Evolutionary conservation across 306 rosid species (phyloP), one percentile per base, ranked within the genome.

Genomic region (Pueraria montana): DNA sequence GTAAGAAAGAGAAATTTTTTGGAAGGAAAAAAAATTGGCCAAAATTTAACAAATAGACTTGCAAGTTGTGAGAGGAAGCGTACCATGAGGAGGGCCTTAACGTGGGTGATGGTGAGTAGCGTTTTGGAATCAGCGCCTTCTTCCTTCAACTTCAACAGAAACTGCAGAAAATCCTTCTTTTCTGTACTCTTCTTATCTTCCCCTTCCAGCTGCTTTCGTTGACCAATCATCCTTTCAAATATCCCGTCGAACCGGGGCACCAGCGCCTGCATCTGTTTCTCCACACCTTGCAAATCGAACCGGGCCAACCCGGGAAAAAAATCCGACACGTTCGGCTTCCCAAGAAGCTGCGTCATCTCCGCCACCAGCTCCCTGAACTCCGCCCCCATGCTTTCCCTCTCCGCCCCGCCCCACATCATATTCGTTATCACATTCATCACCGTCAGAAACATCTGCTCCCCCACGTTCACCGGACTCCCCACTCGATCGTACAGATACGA

Each of bases 61-160:
- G 36, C 2, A 4, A 6, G 45, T 40, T 8, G 61, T 20, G 27
- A 20, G 13, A 20, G 62, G 62, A 55, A 55, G 21, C 70, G 2
- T 89, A 93, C 98, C 97, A 91, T 89, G n/a, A 95, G 91, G 5
- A 95, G 49, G 2, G 92, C 92, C 80, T 95, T 93, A 34, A 93
- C 58, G 0, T 91, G 92, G 6, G 27, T 69, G 55, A 83, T 85
- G 11, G 97, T 87, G 6, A 91, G 56, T 30, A 93, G 89, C 0
- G 91, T 84, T 48, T 88, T 88, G 0, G 95, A 82, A 68, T 91
- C 95, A 7, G 30, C 86, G 0, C 11, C 26, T 68, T 91, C 95
- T 0, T 93, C 91, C 74, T 89, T 93, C 70, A 91, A 32, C n/a
- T 85, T 26, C 85, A 93, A 80, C 76, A 95, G 69, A 71, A 81